Base-by-base conservation (phyloP, 805 yeast genomes). In the Nakazawaea sp. region DNA sequence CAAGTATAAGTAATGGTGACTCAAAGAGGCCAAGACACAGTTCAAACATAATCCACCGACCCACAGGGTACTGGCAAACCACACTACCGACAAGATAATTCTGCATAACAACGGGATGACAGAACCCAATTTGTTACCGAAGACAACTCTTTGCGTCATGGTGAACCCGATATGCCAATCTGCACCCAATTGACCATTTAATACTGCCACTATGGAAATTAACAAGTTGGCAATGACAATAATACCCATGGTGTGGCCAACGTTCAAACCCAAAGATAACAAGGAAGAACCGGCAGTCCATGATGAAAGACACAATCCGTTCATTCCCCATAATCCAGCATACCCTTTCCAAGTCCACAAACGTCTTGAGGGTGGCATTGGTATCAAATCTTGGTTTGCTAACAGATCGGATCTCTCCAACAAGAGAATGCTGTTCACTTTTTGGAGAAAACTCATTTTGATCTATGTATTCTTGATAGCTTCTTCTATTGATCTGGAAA, bases 281-380 rank as follows among this genome's bases (percentile, higher is more conserved):
- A 39, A 34, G 2, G 76, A 59, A 7, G 69, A 53, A 1, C 71
- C 75, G 35, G 68, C 56, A 13, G 65, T 45, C 68, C 70, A 64
- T 5, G 73, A 66, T 13, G 68, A 59, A 40, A 68, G 63, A 34
- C 68, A 57, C 35, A 71, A 59, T 1, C 68, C 60, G 46, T 53
- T 49, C 38, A 53, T 50, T 5, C 46, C 38, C 49, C 52, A 47
- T 27, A 40, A 47, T 9, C 43, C 38, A 9, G 43, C 24, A 32
- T 38, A 47, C 4, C 43, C 44, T 15, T 29, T 36, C 29, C 44
- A 42, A 2, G 65, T 63, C 72, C 70, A 66, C 4, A 45, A 49
- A 36, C 68, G 45, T 47, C 70, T 51, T 7, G 39, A 29, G 1
- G 56, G 53, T 0, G 61, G 61, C 59, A 64, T 61, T 2, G 71